Percentiles rank a stretch among this genome's conserved stretches.
Evolutionary conservation across 768 basidiomycete genomes (phyloP).

Genomic region (Boletus fagicola): DNA sequence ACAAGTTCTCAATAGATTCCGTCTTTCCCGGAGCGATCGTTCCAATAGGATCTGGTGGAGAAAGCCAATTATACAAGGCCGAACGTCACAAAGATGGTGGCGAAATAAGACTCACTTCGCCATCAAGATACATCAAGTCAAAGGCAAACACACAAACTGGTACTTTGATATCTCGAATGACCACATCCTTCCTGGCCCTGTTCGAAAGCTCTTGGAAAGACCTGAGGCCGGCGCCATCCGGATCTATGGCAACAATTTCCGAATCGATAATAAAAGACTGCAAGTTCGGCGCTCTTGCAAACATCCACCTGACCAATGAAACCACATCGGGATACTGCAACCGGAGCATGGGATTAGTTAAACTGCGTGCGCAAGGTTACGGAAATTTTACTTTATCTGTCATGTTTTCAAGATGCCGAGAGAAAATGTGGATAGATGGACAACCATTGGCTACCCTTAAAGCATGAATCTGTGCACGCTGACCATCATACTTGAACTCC

Average conservation of each 20-base stretch:
- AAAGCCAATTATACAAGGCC: constrained; percentile 3
- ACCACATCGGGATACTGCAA: constrained; percentile 80
- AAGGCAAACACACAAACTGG: constrained; percentile 84
- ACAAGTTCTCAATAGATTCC: constrained; percentile 57
- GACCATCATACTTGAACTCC: constrained; percentile 92
- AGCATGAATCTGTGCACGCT: constrained; percentile 80
- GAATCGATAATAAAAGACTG: constrained; percentile 76
- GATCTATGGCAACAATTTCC: constrained; percentile 85
- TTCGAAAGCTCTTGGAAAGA: constrained; percentile 88
- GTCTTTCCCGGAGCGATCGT: constrained; percentile 67
- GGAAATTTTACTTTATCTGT: constrained; percentile 64
- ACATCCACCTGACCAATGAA: constrained; percentile 51
- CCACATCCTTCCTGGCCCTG: constrained; percentile 80
- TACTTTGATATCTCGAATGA: constrained; percentile 69
- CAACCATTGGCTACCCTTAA: constrained; percentile 25
- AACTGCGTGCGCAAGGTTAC: not conserved
- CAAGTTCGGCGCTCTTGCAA: constrained; percentile 41
- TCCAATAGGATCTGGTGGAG: constrained; percentile 59
- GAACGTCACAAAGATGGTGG: not conserved
- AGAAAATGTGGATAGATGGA: constrained; percentile 64
- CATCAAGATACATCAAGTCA: constrained; percentile 86
- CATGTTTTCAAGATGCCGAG: constrained; percentile 90
- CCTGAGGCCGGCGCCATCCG: constrained; percentile 55
- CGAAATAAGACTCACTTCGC: constrained; percentile 50
- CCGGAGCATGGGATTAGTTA: constrained; percentile 14